Percentiles rank a stretch among this genome's conserved stretches.
phyloP scores from a whole-genome alignment of 2,329 filamentous ascomycete species.

The Trichocomaceae sp. region DNA sequence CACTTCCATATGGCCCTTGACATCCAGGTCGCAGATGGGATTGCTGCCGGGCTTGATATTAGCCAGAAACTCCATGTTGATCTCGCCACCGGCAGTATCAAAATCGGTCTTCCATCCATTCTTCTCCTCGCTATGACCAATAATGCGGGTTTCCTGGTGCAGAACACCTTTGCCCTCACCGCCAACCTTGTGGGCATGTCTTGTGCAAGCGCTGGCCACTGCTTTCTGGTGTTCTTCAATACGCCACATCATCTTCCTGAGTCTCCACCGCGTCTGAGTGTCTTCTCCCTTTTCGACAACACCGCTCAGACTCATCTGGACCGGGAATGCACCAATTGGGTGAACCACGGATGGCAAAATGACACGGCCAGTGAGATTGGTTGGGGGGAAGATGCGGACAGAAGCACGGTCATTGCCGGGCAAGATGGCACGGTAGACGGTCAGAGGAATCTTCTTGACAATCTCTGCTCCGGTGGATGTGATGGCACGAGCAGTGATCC shows the following conservation, averaged over 20 bases:
- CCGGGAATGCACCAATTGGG: slow-evolving; percentile 73
- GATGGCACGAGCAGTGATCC: slow-evolving; percentile 62
- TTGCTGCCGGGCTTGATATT: slow-evolving; percentile 55
- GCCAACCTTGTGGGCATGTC: slow-evolving; percentile 62
- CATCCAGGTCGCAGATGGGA: slow-evolving; percentile 71
- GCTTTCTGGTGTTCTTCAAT: slow-evolving; percentile 82
- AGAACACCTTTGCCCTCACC: slow-evolving; percentile 62
- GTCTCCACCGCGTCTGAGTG: slow-evolving; percentile 73
- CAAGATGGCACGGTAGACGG: slow-evolving; percentile 72
- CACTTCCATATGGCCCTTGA: slow-evolving; percentile 67
- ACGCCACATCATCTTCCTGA: slow-evolving; percentile 87
- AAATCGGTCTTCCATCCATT: slow-evolving; percentile 84
- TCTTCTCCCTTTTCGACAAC: slow-evolving; percentile 65
- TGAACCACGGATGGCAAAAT: slow-evolving; percentile 77
- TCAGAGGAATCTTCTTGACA: slow-evolving; percentile 60
- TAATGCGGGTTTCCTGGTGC: slow-evolving; percentile 67
- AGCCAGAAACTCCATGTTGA: slow-evolving; percentile 73
- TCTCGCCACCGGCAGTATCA: slow-evolving; percentile 59
- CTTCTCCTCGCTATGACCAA: slow-evolving; percentile 77
- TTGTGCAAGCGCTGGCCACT: slow-evolving; percentile 70
- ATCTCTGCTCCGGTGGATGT: slow-evolving; percentile 55
- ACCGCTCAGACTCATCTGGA: slow-evolving; percentile 78
- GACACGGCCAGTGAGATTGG: slow-evolving; percentile 81
- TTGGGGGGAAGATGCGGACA: slow-evolving; percentile 90
- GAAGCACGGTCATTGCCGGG: slow-evolving; percentile 79